Evolutionary conservation across 2,329 filamentous ascomycete species (phyloP), one percentile per base, ranked within the genome.

Genomic region (Phyllosticta citrichinensis): DNA sequence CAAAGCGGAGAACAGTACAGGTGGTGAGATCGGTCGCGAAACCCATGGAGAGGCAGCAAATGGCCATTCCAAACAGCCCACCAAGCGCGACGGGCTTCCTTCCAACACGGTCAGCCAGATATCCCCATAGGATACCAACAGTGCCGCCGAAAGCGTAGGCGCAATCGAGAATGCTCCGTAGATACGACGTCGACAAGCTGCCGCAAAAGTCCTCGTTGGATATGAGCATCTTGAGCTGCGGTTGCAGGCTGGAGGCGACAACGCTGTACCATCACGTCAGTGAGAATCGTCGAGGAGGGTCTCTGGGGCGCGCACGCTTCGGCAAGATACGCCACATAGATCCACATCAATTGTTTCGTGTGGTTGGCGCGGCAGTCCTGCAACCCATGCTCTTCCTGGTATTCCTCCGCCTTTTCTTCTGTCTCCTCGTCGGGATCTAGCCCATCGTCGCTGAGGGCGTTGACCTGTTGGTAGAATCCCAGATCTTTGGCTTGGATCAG

Each of bases 231-330:
- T 76, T 74, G 50, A 79, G 73, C 62, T 79, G 77, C 14, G 76
- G 73, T 56, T 77, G 75, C 6, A 79, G 71, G 58, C 75, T 77
- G n/a, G 77, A 77, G 25, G 76, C 74, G 74, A 79, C 78, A 66
- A 79, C 77, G 47, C 73, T 75, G 58, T 33, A 27, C 6, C 53
- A 22, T 9, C 12, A 53, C 19, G 55, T 62, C 27, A 62, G 56
- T 54, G 19, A 27, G 3, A 11, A 2, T 20, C 24, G 14, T n/a
- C 14, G 4, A 17, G 40, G 14, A 56, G 2, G 52, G 10, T 27
- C 50, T 53, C 27, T n/a, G 24, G 14, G 22, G 27, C 17, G 14
- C 73, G 56, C 69, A 75, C 70, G 77, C 76, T 69, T 79, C 77
- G 6, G 76, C 76, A n/a, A 80, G 69, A 61, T 78, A 77, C 25